Conservation (phyloP, 176 grass and related monocot species). For the Oryza coarctata region DNA sequence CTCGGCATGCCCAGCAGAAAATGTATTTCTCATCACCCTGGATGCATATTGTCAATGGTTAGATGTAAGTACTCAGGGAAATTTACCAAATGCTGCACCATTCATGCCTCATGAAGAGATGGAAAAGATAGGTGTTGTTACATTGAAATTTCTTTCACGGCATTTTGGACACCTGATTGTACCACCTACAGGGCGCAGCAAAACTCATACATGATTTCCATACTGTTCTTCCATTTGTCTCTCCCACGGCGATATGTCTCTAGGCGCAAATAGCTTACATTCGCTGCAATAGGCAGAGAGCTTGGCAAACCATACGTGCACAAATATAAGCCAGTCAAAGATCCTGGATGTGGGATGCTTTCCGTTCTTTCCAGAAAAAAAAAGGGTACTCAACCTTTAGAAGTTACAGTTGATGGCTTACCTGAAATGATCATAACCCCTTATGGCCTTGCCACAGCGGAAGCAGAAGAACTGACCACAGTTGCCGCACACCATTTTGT, state of each 20-base stretch:
- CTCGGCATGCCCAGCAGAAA: slow-evolving; percentile 57
- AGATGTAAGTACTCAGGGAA: background rate
- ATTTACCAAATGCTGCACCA: background rate
- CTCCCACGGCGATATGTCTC: slow-evolving; percentile 27
- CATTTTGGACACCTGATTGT: slow-evolving; percentile 35
- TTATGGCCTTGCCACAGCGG: slow-evolving; percentile 50
- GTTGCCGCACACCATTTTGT: slow-evolving; percentile 45
- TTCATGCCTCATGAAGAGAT: background rate
- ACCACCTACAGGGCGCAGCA: background rate
- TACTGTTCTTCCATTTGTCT: slow-evolving; percentile 4
- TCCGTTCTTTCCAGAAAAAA: background rate
- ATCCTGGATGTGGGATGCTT: background rate
- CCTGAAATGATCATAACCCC: slow-evolving; percentile 48
- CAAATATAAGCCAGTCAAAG: background rate
- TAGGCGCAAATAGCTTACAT: slow-evolving; percentile 12
- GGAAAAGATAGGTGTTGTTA: background rate
- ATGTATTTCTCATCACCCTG: slow-evolving; percentile 46
- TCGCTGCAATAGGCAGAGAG: background rate
- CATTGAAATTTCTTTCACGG: slow-evolving; percentile 36
- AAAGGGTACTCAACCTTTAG: background rate
- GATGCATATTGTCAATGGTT: background rate
- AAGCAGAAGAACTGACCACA: slow-evolving; percentile 56
- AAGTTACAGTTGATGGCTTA: slow-evolving; percentile 24
- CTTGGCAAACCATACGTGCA: background rate
- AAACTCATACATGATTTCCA: background rate